Conservation (phyloP, 2,329 filamentous ascomycete genomes). For the Aspergillus puulaauensis region DNA sequence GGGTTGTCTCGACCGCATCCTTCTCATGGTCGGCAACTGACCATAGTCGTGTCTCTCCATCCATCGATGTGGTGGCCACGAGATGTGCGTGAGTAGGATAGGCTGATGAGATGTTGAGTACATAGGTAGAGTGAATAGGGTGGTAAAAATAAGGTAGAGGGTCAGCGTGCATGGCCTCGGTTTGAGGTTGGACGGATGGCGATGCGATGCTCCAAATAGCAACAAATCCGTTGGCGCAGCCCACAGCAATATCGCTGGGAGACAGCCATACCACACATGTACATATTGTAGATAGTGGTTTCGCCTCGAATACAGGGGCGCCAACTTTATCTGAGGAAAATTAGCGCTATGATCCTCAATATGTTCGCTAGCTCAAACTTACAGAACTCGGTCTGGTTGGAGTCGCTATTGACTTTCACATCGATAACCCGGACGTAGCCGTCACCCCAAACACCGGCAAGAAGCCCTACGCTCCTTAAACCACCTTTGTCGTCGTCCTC, state of each 20-base stretch:
- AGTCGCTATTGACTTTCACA: conserved; percentile 37
- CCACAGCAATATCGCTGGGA: conserved; percentile 53
- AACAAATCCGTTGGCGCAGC: conserved; percentile 57
- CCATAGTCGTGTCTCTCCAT: conserved; percentile 55
- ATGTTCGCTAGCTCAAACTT: conserved; percentile 8
- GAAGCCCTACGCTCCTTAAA: conserved; percentile 47
- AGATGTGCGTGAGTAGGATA: conserved; percentile 56
- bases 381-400: conserved; percentile 34
- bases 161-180: conserved; percentile 10
- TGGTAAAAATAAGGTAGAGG: conserved; percentile 37
- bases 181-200: conserved; percentile 2
- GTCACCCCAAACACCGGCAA: conserved; percentile 60
- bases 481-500: conserved; percentile 30
- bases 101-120: conserved; percentile 45
- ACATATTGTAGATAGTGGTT: conserved; percentile 53
- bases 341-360: background rate
- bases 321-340: conserved; percentile 40
- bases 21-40: conserved; percentile 51
- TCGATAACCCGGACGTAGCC: conserved; percentile 57
- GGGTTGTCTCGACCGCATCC: conserved; percentile 47
- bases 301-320: conserved; percentile 51
- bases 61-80: conserved; percentile 53
- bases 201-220: conserved; percentile 52
- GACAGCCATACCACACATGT: conserved; percentile 60
- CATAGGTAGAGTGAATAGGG: conserved; percentile 37